Conservation (phyloP, 2,329 filamentous ascomycete genomes). For the Acephala macrosclerotiorum region DNA sequence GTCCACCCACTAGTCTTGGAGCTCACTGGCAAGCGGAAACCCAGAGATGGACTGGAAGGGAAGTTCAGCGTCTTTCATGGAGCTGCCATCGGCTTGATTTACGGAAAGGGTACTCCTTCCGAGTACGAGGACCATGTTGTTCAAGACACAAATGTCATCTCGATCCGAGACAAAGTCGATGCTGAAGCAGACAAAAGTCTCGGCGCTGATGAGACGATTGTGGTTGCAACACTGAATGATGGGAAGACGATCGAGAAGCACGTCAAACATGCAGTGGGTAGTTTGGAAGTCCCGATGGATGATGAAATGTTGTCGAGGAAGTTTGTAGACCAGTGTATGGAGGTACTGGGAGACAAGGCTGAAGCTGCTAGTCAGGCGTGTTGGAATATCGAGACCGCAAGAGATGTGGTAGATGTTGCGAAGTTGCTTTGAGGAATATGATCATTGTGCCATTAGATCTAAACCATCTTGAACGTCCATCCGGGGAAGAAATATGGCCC, state of each 20-base stretch:
- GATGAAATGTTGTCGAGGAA: constrained; percentile 55
- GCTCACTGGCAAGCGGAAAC: constrained; percentile 57
- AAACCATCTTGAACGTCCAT: not conserved
- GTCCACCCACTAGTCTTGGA: constrained; percentile 61
- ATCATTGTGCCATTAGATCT: not conserved
- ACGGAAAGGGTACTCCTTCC: constrained; percentile 57
- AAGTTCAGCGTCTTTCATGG: constrained; percentile 65
- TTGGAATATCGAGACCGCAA: constrained; percentile 43
- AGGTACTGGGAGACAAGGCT: constrained; percentile 50
- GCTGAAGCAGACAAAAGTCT: constrained; percentile 51
- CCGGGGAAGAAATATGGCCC: too few species aligned
- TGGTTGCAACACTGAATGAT: constrained; percentile 48
- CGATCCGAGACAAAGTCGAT: constrained; percentile 53
- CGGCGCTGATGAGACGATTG: constrained; percentile 50
- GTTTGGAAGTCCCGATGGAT: constrained; percentile 55
- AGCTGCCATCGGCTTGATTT: constrained; percentile 56
- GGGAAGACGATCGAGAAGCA: constrained; percentile 51
- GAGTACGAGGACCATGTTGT: constrained; percentile 59
- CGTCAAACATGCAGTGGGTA: constrained; percentile 58
- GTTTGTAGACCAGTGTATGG: constrained; percentile 55
- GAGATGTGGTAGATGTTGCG: constrained; percentile 35
- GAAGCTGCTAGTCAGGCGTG: constrained; percentile 46
- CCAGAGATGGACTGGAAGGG: constrained; percentile 56
- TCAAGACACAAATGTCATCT: constrained; percentile 48
- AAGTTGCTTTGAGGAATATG: constrained; percentile 1